A percentile compares a stretch with the other conserved stretches of the same genome.
phyloP scores from a whole-genome alignment of 768 basidiomycete species.

The Piloderma croceum region DNA sequence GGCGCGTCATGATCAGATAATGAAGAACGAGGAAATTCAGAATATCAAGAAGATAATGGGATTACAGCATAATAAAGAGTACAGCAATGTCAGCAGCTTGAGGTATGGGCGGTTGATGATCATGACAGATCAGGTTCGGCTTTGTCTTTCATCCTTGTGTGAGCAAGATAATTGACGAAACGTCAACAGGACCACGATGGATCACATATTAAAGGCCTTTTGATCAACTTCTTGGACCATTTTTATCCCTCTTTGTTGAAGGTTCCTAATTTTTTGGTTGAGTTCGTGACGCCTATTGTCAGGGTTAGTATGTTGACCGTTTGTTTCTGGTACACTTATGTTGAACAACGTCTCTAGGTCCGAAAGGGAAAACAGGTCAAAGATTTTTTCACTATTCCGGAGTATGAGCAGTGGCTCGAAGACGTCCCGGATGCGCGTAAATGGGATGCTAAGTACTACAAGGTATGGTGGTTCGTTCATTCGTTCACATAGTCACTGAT shows the following conservation, averaged over 20 bases:
- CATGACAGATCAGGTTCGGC: conserved; percentile 95
- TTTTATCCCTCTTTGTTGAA: conserved; percentile 94
- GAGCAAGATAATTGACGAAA: neutral
- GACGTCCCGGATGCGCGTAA: conserved; percentile 67
- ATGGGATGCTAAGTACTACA: conserved; percentile 96
- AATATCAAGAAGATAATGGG: conserved; percentile 99
- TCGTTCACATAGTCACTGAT: too few relatives aligned
- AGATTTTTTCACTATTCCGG: conserved; percentile 96
- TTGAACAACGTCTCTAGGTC: conserved; percentile 37
- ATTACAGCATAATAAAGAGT: conserved; percentile 89
- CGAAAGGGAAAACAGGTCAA: conserved; percentile 72
- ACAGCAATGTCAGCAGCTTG: conserved; percentile 57
- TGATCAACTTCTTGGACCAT: conserved; percentile 97
- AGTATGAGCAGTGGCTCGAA: conserved; percentile 91
- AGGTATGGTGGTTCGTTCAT: too few relatives aligned
- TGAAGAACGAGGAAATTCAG: conserved; percentile 97
- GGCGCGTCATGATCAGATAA: conserved; percentile 90
- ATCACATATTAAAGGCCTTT: conserved; percentile 99
- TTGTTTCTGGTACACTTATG: neutral
- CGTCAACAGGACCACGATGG: conserved; percentile 89
- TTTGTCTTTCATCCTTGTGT: neutral
- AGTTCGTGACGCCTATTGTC: conserved; percentile 98
- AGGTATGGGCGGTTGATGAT: conserved; percentile 97
- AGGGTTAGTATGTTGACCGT: conserved; percentile 47
- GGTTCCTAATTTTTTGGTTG: conserved; percentile 87